These are phyloP conservation scores for Blastocystis sp. DNA, from an alignment of 352 stramenopile species.

Conservation along the genomic window DNA sequence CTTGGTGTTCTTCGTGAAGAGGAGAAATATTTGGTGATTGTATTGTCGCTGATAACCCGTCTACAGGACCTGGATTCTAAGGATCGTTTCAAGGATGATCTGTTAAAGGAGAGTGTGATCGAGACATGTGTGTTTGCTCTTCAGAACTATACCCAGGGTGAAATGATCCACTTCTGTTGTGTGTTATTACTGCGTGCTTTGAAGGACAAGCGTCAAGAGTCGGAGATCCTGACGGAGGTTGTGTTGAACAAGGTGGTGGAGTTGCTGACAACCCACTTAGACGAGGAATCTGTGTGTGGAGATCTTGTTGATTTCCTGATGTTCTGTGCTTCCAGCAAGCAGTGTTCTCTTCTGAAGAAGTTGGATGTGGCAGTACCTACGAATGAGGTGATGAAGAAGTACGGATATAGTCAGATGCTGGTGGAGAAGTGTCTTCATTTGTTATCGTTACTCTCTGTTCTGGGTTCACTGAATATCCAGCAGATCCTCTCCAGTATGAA, in stretches of 20 bases:
- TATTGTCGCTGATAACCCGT: conserved; percentile 16
- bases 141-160: not conserved
- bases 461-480: conserved; percentile 12
- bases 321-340: not conserved
- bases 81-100: conserved; percentile 6
- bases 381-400: conserved; percentile 39
- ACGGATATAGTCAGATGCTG: conserved; percentile 40
- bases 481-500: conserved; percentile 43
- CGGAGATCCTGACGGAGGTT: not conserved
- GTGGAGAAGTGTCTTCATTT: conserved; percentile 55
- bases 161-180: conserved; percentile 8
- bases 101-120: conserved; percentile 8
- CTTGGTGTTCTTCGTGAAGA: not conserved
- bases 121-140: not conserved
- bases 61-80: not conserved
- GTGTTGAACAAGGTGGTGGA: not conserved
- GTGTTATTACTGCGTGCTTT: conserved; percentile 22
- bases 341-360: not conserved
- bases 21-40: conserved; percentile 46
- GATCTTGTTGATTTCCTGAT: conserved; percentile 18
- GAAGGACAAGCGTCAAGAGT: not conserved
- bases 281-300: not conserved
- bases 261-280: not conserved
- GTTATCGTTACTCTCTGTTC: not conserved
- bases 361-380: not conserved